These are phyloP conservation scores for Fusarium mundagurra DNA, from an alignment of 2,329 filamentous ascomycete species.

Conservation along the genomic window DNA sequence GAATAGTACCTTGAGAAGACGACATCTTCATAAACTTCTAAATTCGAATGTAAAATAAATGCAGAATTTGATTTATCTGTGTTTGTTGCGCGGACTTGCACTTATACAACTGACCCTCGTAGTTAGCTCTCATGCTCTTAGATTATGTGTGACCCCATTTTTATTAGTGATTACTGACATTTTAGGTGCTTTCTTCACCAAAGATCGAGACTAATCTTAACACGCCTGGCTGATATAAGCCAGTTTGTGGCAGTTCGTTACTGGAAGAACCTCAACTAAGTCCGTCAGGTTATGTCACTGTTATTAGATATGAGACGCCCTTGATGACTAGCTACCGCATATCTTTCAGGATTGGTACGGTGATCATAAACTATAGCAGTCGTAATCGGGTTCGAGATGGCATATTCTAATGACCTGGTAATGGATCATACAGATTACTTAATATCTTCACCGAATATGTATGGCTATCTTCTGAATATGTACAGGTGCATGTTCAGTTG, in stretches of 20 bases:
- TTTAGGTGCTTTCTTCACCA: not conserved
- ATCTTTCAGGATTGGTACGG: not conserved
- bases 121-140: not conserved
- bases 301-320: not conserved
- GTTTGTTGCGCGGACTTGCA: not conserved
- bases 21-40: slow-evolving; percentile 2
- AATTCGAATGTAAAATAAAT: not conserved
- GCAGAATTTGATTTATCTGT: not conserved
- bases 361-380: not conserved
- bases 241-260: slow-evolving; percentile 2
- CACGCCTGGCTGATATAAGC: slow-evolving; percentile 40
- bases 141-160: not conserved
- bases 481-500: not conserved
- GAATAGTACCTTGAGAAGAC: slow-evolving; percentile 43
- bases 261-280: not conserved
- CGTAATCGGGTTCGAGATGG: not conserved
- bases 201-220: slow-evolving; percentile 1
- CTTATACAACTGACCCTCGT: slow-evolving; percentile 22
- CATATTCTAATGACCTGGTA: not conserved
- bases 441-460: not conserved
- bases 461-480: not conserved
- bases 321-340: not conserved
- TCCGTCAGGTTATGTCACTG: not conserved
- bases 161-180: slow-evolving; percentile 17
- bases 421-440: not conserved